Evolutionary conservation across 768 basidiomycete species (phyloP), one percentile per base, ranked within the genome.

Genomic region (Polyporus arcularius): DNA sequence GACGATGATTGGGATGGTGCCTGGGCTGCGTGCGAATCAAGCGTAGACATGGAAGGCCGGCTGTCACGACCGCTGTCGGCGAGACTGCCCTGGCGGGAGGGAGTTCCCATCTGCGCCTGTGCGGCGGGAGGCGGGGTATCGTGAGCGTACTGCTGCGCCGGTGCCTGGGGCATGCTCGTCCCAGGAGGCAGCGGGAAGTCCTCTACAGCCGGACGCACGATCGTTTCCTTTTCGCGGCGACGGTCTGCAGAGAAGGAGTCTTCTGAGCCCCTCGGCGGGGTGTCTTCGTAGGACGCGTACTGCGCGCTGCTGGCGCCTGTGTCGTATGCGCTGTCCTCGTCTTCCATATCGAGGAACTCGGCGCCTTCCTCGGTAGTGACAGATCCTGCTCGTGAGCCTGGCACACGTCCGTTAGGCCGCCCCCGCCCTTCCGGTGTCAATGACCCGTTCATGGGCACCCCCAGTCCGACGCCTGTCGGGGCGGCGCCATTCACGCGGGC

Each of bases 261-360:
- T 35, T 35, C 35, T 35, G 35, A 35, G 35, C 35, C 35, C 35
- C 35, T 50, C 52, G 60, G 49, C 58, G 66, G 30, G 55, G 63
- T 54, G 40, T 66, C 65, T 45, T 65, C 66, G 53, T 58, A 61
- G 50, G 60, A 58, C 57, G 57, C 35, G 55, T 50, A 60, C 38
- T 52, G 54, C 14, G 47, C 40, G 8, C 57, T 57, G 50, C 61
- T 61, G 35, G 56, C 63, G 48, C 66, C 67, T 42, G 65, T 57
- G 32, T 76, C 75, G 41, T 79, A 78, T 18, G 73, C 72, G 42
- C 79, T 82, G 31, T 76, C 74, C 47, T 75, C 80, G 35, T 82
- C 84, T 18, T 80, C 83, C 74, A 90, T 73, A 67, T 92, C 89
- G 52, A 90, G 74, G 70, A 91, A 92, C 68, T 90, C 85, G 70